Evolutionary conservation across 352 stramenopile genomes (phyloP), one percentile per base, ranked within the genome.

Genomic region (Phytophthora sansomeana): DNA sequence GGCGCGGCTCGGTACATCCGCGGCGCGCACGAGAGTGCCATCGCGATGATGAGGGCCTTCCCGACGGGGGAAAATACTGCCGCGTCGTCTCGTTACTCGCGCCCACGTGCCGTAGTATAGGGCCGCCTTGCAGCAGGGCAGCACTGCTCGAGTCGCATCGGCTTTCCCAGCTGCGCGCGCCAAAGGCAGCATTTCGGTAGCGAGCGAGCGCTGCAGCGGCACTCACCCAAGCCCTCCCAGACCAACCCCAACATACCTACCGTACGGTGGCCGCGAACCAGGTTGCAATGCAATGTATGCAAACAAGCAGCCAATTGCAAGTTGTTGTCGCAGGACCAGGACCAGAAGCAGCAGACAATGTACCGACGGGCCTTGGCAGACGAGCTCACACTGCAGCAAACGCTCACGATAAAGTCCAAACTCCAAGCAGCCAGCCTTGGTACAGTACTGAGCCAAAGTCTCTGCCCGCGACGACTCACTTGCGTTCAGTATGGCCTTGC

Each of bases 31-130:
- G 6, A 42, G 16, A 17, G 39, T 19, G 10, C 39, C 39, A 46
- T 46, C 58, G 30, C 38, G 9, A 42, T 42, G 57, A 49, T 53
- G 54, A 47, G 50, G 50, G 26, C 26, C 35, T 67, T 72, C 63
- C 42, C 57, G 38, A 64, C 38, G 6, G 44, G 64, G 57, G 58
- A 73, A 73, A 67, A 68, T 67, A 64, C 58, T 49, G 58, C 39
- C 19, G 59, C 56, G 30, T 51, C 56, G 51, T 35, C 58, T 66
- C 57, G 46, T 76, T 76, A 76, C 68, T 76, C 68, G 63, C 68
- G 42, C 52, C 33, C 13, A 64, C 68, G 68, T 76, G 52, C 68
- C 38, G 57, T 55, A 62, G 62, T 64, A 76, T 69, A 76, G 57
- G 62, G 63, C 36, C 16, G 30, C 30, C 57, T n/a, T n/a, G n/a